phyloP scores from a whole-genome alignment of 768 basidiomycete genomes.

The Boletus sp. region DNA sequence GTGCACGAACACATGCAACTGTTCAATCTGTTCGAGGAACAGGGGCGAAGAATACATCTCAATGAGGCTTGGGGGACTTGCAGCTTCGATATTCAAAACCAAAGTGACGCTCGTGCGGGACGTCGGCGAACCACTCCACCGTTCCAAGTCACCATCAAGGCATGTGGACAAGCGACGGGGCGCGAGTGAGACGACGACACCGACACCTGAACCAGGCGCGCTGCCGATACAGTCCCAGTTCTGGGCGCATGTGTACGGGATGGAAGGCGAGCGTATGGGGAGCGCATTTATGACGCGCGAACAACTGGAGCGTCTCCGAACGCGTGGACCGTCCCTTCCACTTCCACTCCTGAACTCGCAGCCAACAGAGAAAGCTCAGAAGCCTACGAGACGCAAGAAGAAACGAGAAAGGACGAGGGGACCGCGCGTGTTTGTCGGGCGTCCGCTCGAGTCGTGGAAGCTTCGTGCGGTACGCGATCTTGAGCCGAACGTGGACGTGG shows the following conservation, averaged over 20 bases:
- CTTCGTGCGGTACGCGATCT: slow-evolving; percentile 23
- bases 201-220: slow-evolving; percentile 2
- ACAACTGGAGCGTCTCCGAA: not conserved
- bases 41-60: slow-evolving; percentile 49
- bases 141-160: not conserved
- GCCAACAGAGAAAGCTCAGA: not conserved
- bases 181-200: not conserved
- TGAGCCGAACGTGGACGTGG: slow-evolving; percentile 13
- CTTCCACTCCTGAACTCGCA: not conserved
- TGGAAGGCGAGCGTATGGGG: slow-evolving; percentile 29
- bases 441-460: slow-evolving; percentile 23
- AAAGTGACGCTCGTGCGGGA: slow-evolving; percentile 28
- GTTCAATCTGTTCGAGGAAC: slow-evolving; percentile 41
- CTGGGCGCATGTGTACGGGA: slow-evolving; percentile 36
- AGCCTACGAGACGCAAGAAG: not conserved
- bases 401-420: not conserved
- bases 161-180: not conserved
- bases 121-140: not conserved
- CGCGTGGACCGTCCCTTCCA: not conserved
- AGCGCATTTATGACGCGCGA: slow-evolving; percentile 24
- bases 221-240: slow-evolving; percentile 12
- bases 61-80: slow-evolving; percentile 26
- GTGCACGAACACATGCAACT: slow-evolving; percentile 48
- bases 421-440: slow-evolving; percentile 28
- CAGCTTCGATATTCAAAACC: slow-evolving; percentile 18